These are phyloP conservation scores for Nematodospora valgi DNA, from an alignment of 805 yeast species.

Conservation along the genomic window DNA sequence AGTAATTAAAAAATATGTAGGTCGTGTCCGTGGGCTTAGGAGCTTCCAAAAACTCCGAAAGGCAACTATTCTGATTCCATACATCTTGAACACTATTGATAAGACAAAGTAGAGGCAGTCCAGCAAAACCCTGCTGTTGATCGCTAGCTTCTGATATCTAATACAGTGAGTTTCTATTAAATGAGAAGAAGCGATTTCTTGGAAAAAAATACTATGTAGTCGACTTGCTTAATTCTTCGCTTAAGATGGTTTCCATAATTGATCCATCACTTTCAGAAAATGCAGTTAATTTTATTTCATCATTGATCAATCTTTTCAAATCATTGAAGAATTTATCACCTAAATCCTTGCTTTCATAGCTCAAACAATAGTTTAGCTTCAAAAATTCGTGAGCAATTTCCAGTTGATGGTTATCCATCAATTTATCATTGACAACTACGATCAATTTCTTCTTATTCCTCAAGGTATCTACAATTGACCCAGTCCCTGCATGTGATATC, in stretches of 20 bases:
- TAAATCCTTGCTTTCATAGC: slow-evolving; percentile 5
- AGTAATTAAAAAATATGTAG: no score
- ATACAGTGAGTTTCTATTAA: no score
- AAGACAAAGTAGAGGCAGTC: no score
- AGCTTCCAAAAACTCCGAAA: no score
- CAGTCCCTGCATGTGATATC: slow-evolving; percentile 89
- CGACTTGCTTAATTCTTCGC: slow-evolving; percentile 8
- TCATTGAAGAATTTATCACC: slow-evolving; percentile 1
- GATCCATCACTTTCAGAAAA: slow-evolving; percentile 5
- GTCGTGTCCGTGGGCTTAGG: no score
- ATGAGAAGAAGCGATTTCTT: no score
- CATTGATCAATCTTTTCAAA: slow-evolving; percentile 4
- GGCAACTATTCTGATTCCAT: no score
- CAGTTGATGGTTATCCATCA: slow-evolving; percentile 87
- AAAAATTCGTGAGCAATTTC: slow-evolving; percentile 55
- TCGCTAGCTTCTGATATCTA: no score
- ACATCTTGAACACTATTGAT: no score
- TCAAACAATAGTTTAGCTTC: slow-evolving; percentile 8
- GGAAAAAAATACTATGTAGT: neutral
- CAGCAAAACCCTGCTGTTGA: no score
- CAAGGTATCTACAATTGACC: slow-evolving; percentile 80
- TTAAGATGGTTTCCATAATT: slow-evolving; percentile 7
- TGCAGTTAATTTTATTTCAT: slow-evolving; percentile 4
- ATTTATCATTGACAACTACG: slow-evolving; percentile 63
- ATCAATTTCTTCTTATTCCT: slow-evolving; percentile 54